Conservation (phyloP, 2,329 filamentous ascomycete species). For the Aspergillus sp. region DNA sequence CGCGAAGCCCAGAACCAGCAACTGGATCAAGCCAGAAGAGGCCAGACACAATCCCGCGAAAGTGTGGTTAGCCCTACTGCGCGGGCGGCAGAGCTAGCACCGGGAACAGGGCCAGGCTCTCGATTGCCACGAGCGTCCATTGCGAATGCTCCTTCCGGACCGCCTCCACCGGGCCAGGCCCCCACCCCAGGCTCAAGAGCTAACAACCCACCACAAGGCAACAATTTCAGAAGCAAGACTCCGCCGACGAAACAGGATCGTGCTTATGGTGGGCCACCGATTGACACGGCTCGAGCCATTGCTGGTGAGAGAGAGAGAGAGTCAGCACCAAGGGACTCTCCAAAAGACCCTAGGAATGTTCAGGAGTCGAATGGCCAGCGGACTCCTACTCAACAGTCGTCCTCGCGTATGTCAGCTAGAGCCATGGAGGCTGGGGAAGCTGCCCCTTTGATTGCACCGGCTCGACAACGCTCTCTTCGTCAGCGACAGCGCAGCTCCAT, state of each 20-base stretch:
- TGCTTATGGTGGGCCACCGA: conserved; percentile 41
- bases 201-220: conserved; percentile 37
- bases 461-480: conserved; percentile 53
- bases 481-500: conserved; percentile 65
- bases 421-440: conserved; percentile 49
- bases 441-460: conserved; percentile 43
- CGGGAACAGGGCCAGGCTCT: conserved; percentile 48
- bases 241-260: conserved; percentile 53
- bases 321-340: conserved; percentile 45
- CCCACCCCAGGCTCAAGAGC: conserved; percentile 58
- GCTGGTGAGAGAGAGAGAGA: conserved; percentile 49
- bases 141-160: conserved; percentile 61
- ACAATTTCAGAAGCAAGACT: conserved; percentile 48
- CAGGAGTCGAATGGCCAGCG: conserved; percentile 59
- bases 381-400: conserved; percentile 58
- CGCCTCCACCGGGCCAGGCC: conserved; percentile 64
- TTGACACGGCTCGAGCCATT: conserved; percentile 43
- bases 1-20: conserved; percentile 43
- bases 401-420: conserved; percentile 41
- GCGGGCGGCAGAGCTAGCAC: conserved; percentile 30
- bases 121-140: conserved; percentile 61
- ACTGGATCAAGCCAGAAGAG: conserved; percentile 37
- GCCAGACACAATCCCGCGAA: conserved; percentile 44
- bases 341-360: conserved; percentile 34
- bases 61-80: conserved; percentile 36